Conservation (phyloP, 768 basidiomycete genomes). For the Infundibulicybe gibba region DNA sequence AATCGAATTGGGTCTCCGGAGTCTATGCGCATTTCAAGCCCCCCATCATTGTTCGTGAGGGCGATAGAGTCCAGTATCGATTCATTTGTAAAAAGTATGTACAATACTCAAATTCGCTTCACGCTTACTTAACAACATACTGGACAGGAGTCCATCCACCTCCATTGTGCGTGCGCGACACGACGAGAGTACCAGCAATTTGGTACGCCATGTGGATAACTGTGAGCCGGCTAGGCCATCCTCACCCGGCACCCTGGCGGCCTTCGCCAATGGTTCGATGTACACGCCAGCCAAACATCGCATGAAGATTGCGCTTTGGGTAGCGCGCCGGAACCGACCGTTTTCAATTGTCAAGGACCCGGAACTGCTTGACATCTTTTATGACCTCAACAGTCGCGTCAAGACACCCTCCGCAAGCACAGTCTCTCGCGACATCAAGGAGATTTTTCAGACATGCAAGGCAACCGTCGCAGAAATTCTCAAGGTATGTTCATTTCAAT, state of each 20-base stretch:
- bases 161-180: constrained; percentile 10
- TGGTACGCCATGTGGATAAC: constrained; percentile 8
- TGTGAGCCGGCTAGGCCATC: constrained; percentile 8
- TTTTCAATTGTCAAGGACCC: no score
- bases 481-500: constrained; percentile 1
- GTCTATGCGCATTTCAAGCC: constrained; percentile 12
- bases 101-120: no score
- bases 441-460: constrained; percentile 1
- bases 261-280: constrained; percentile 8
- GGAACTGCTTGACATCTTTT: no score
- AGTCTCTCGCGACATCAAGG: no score
- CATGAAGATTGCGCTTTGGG: no score
- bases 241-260: constrained; percentile 1
- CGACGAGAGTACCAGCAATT: constrained; percentile 16
- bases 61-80: constrained; percentile 6
- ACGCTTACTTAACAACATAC: background rate
- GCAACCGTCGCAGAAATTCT: background rate
- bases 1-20: constrained; percentile 6
- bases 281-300: constrained; percentile 12
- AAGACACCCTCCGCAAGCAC: background rate
- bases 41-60: constrained; percentile 4
- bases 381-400: constrained; percentile 3
- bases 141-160: constrained; percentile 7
- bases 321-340: no score
- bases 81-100: constrained; percentile 9